phyloP scores from a whole-genome alignment of 345 rosid genomes.

The Salix dunnii region DNA sequence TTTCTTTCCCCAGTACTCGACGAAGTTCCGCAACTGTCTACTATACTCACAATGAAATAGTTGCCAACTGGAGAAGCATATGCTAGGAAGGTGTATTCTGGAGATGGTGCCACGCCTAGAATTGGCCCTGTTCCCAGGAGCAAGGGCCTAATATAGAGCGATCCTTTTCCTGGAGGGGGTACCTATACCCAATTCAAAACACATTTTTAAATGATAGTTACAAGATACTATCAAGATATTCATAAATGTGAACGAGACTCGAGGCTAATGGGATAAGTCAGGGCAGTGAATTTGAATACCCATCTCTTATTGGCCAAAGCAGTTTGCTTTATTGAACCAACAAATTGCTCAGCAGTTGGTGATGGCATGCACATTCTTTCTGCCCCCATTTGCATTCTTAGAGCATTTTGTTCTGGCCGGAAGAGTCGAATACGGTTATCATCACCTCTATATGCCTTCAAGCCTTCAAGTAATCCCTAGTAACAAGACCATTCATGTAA shows the following conservation, averaged over 20 bases:
- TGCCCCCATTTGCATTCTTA: constrained; percentile 42
- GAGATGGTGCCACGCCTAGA: constrained; percentile 50
- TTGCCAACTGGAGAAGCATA: constrained; percentile 54
- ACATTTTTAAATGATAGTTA: too few relatives aligned
- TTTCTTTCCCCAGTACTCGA: too few relatives aligned
- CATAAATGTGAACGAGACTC: not conserved
- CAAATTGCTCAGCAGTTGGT: constrained; percentile 37
- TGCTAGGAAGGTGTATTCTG: constrained; percentile 45
- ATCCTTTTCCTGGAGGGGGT: constrained; percentile 61
- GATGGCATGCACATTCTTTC: constrained; percentile 45
- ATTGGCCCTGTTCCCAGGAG: constrained; percentile 51
- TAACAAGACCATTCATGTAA: not conserved
- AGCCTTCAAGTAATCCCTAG: constrained; percentile 48
- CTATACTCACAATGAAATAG: constrained; percentile 36
- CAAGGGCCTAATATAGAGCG: constrained; percentile 62
- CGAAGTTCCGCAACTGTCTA: too few relatives aligned
- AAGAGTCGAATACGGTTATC: constrained; percentile 34
- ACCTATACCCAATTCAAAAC: constrained; percentile 30
- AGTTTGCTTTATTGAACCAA: constrained; percentile 39
- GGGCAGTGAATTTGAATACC: constrained; percentile 18
- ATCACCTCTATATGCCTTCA: constrained; percentile 39
- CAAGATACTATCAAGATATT: too few relatives aligned
- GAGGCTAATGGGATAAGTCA: not conserved
- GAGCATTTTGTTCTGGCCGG: constrained; percentile 45
- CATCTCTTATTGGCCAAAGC: constrained; percentile 43